Percentiles rank a stretch among this genome's conserved stretches.
Evolutionary conservation across 1,284 basidiomycete genomes (phyloP).

Genomic region (Trametes sp.): DNA sequence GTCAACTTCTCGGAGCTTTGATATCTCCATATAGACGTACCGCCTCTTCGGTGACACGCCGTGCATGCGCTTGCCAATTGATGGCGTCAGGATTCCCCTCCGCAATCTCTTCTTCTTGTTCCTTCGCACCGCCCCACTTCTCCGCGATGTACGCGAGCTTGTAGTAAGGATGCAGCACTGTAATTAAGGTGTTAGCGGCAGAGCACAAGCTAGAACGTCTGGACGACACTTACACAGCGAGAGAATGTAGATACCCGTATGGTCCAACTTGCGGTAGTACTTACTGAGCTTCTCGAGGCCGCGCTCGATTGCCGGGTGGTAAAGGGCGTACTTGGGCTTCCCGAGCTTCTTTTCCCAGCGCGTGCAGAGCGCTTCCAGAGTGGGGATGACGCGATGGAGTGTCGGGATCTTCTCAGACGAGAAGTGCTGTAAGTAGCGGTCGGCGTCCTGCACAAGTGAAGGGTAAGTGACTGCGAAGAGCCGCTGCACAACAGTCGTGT

Average conservation of each 20-base stretch:
- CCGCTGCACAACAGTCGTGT: no score
- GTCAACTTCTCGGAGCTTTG: no score
- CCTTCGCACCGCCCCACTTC: conserved; percentile 34
- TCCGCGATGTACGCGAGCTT: conserved; percentile 34
- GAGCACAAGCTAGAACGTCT: background rate
- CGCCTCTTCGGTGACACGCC: background rate
- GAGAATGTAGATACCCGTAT: conserved; percentile 33
- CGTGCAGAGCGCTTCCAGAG: conserved; percentile 33
- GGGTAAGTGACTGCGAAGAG: background rate
- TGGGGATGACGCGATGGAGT: conserved; percentile 32
- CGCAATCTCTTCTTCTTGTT: conserved; percentile 26
- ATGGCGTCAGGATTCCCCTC: conserved; percentile 6
- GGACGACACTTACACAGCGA: conserved; percentile 25
- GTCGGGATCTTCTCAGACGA: conserved; percentile 1
- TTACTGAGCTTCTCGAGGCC: conserved; percentile 36
- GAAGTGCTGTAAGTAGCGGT: conserved; percentile 9
- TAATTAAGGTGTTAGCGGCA: background rate
- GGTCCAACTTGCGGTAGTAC: conserved; percentile 37
- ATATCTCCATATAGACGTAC: no score
- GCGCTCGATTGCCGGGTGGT: conserved; percentile 24
- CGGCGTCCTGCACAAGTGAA: background rate
- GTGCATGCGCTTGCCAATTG: conserved; percentile 32
- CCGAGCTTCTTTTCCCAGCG: conserved; percentile 34
- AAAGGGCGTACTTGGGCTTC: conserved; percentile 22
- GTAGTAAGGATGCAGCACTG: conserved; percentile 14